These are phyloP conservation scores for Colletotrichum sp. DNA, from an alignment of 2,329 filamentous ascomycete genomes.

Conservation along the genomic window DNA sequence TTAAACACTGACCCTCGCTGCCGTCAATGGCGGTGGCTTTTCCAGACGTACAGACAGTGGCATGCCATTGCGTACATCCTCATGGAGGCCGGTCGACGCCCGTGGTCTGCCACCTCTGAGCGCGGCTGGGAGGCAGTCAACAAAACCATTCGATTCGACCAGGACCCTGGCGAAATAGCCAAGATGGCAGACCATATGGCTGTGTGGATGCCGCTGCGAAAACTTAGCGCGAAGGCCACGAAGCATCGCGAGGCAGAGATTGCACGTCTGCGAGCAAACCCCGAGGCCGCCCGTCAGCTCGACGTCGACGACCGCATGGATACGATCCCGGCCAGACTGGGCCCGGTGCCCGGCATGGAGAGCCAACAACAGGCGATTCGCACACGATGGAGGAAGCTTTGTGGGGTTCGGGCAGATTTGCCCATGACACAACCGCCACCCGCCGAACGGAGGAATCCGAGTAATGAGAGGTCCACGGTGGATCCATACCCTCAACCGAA, in stretches of 20 bases:
- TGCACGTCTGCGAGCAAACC: conserved; percentile 50
- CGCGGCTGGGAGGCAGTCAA: conserved; percentile 54
- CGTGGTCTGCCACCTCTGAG: conserved; percentile 55
- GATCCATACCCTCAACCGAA: not conserved
- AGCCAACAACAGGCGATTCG: conserved; percentile 48
- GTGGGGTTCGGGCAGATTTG: conserved; percentile 37
- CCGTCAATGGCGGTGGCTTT: conserved; percentile 54
- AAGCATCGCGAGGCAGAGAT: conserved; percentile 58
- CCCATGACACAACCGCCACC: conserved; percentile 22
- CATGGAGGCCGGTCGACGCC: conserved; percentile 49
- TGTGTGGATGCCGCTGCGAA: conserved; percentile 59
- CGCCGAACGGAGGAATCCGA: not conserved
- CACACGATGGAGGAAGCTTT: conserved; percentile 56
- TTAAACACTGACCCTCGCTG: conserved; percentile 63
- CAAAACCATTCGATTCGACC: conserved; percentile 37
- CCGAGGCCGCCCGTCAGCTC: conserved; percentile 52
- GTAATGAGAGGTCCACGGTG: not conserved
- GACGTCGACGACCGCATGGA: conserved; percentile 54
- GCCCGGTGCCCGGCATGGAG: conserved; percentile 51
- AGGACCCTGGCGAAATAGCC: conserved; percentile 46
- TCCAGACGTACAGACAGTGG: conserved; percentile 57
- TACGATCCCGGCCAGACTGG: conserved; percentile 49
- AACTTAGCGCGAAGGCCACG: conserved; percentile 57
- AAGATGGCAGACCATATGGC: conserved; percentile 50
- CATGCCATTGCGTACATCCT: conserved; percentile 55